These are phyloP conservation scores for Paraconiothyrium brasiliense DNA, from an alignment of 2,329 filamentous ascomycete genomes.

Conservation along the genomic window DNA sequence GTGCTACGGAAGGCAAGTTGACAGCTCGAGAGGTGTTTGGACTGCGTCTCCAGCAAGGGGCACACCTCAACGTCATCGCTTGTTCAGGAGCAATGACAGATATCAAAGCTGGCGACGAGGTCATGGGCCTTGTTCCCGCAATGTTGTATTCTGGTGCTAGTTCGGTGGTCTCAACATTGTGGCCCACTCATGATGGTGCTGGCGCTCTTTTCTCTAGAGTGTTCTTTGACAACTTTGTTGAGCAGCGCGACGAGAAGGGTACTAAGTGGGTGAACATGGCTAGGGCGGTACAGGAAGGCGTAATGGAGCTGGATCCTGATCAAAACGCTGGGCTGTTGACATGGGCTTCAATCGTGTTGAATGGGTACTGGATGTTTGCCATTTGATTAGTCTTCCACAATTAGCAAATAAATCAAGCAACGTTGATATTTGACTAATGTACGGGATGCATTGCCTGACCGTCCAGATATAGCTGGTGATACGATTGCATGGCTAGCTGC, in stretches of 20 bases:
- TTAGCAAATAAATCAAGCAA: too few species aligned
- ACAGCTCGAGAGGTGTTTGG: conserved; percentile 12
- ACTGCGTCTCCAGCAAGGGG: conserved; percentile 8
- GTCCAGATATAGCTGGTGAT: conserved; percentile 5
- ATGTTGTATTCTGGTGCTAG: conserved; percentile 17
- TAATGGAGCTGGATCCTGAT: background rate
- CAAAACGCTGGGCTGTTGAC: background rate
- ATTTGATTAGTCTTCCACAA: background rate
- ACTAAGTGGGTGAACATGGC: background rate
- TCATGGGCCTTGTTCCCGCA: conserved; percentile 19
- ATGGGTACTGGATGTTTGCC: conserved; percentile 7
- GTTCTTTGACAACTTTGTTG: conserved; percentile 2
- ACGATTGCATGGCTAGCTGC: conserved; percentile 4
- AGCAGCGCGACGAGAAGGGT: background rate
- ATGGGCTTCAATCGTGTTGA: background rate
- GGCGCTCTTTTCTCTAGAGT: conserved; percentile 1
- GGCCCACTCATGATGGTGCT: conserved; percentile 4
- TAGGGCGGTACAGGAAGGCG: background rate
- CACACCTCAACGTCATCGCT: conserved; percentile 16
- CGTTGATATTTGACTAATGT: background rate
- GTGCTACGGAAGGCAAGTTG: background rate
- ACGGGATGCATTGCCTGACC: background rate
- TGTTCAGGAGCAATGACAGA: conserved; percentile 13
- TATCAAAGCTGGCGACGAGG: conserved; percentile 15
- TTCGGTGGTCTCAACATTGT: conserved; percentile 15